phyloP scores from a whole-genome alignment of 371 early-diverging fungal genomes.

The Rhizopus stolonifer region DNA sequence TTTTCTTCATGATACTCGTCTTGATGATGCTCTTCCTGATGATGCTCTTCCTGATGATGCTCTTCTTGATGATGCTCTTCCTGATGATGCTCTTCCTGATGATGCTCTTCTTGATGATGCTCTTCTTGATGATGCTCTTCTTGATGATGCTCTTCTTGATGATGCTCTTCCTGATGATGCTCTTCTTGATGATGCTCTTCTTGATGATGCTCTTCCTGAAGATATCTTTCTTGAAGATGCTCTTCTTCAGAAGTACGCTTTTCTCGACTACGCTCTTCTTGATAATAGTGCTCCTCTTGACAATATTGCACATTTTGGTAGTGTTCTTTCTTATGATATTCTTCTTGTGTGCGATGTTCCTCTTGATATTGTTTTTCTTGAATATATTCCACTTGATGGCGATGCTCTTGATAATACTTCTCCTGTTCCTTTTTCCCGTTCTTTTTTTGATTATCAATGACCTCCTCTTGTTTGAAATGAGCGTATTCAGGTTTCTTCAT shows the following conservation, averaged over 20 bases:
- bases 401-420: constrained; percentile 2
- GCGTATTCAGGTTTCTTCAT: constrained; percentile 25
- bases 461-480: constrained; percentile 11
- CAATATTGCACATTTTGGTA: no score
- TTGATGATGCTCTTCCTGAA: background rate
- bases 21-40: background rate
- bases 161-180: background rate
- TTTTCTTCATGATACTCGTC: constrained; percentile 1
- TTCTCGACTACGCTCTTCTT: no score
- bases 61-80: background rate
- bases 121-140: constrained; percentile 3
- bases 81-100: background rate
- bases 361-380: constrained; percentile 5
- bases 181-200: background rate
- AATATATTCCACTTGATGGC: constrained; percentile 4
- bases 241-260: no score
- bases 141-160: background rate
- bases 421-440: constrained; percentile 1
- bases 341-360: constrained; percentile 1
- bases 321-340: background rate
- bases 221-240: no score
- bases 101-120: background rate
- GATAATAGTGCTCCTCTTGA: no score
- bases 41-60: background rate
- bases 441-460: no score